Evolutionary conservation across 768 basidiomycete genomes (phyloP).

Genomic region (Russula lepida): DNA sequence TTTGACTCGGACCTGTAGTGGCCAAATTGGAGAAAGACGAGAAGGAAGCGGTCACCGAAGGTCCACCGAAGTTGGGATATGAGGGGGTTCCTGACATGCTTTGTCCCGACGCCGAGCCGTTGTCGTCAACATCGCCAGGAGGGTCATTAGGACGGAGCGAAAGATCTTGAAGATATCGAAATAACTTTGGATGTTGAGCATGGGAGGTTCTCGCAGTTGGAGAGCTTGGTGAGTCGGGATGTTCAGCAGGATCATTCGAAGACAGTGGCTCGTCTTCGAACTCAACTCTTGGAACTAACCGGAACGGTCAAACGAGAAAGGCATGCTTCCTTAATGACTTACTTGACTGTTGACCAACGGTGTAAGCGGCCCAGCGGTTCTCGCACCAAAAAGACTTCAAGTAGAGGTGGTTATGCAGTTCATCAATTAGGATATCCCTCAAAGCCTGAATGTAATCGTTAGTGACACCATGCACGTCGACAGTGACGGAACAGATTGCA

Average conservation of each 20-base stretch:
- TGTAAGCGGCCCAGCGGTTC: slow-evolving; percentile 80
- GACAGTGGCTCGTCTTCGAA: slow-evolving; percentile 43
- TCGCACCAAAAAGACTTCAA: slow-evolving; percentile 97
- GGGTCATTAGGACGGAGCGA: slow-evolving; percentile 69
- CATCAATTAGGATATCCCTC: slow-evolving; percentile 88
- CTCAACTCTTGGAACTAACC: slow-evolving; percentile 56
- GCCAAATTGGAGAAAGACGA: slow-evolving; percentile 20
- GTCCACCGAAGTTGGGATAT: slow-evolving; percentile 16
- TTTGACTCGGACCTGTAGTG: slow-evolving; percentile 13
- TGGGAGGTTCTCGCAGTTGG: slow-evolving; percentile 36
- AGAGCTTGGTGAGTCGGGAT: slow-evolving; percentile 27
- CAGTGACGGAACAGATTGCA: slow-evolving; percentile 17
- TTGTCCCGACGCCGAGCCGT: slow-evolving; percentile 20
- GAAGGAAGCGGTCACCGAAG: slow-evolving; percentile 22
- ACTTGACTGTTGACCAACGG: slow-evolving; percentile 72
- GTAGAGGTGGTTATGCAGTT: slow-evolving; percentile 95
- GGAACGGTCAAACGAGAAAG: slow-evolving; percentile 7
- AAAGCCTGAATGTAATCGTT: slow-evolving; percentile 49
- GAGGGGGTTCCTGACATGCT: slow-evolving; percentile 17
- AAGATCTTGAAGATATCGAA: slow-evolving; percentile 55
- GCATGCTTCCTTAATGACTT: slow-evolving; percentile 28
- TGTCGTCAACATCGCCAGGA: slow-evolving; percentile 53
- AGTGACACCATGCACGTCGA: slow-evolving; percentile 1
- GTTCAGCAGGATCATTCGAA: slow-evolving; percentile 23
- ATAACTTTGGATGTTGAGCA: slow-evolving; percentile 43